A percentile compares a stretch with the other conserved stretches of the same genome.
Conservation (phyloP, 805 yeast species). For the Candida taoyuanica region DNA sequence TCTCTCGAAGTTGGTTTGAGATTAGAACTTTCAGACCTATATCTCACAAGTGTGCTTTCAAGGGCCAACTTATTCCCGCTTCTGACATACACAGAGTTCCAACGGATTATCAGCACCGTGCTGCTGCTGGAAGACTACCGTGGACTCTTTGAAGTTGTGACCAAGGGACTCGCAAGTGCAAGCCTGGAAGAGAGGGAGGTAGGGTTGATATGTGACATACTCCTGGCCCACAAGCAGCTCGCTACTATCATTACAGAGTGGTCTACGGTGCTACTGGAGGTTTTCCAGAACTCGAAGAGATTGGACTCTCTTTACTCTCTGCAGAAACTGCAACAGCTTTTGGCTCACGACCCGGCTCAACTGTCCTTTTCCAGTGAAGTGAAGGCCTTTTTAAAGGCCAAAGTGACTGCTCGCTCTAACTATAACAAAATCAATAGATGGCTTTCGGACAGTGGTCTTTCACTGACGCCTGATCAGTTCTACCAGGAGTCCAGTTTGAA, state of each 20-base stretch:
- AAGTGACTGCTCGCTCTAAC: not conserved
- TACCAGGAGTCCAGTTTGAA: slow-evolving; percentile 15
- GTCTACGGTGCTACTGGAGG: not conserved
- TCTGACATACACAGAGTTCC: slow-evolving; percentile 34
- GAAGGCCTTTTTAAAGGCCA: slow-evolving; percentile 1
- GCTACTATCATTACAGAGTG: slow-evolving; percentile 1
- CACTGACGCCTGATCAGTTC: slow-evolving; percentile 12
- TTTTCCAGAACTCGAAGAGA: slow-evolving; percentile 8
- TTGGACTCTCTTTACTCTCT: slow-evolving; percentile 7
- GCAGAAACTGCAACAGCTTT: slow-evolving; percentile 6
- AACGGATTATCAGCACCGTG: slow-evolving; percentile 14
- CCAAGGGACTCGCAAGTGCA: slow-evolving; percentile 17
- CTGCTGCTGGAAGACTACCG: slow-evolving; percentile 22
- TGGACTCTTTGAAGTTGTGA: slow-evolving; percentile 21
- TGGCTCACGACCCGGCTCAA: not conserved
- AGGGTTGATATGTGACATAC: slow-evolving; percentile 13
- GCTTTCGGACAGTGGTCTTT: slow-evolving; percentile 6
- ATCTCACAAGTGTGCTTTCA: slow-evolving; percentile 21
- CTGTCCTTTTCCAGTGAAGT: slow-evolving; percentile 9
- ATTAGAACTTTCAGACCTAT: slow-evolving; percentile 32
- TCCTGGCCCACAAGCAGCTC: slow-evolving; percentile 8
- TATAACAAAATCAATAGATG: not conserved
- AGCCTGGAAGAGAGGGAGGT: slow-evolving; percentile 19
- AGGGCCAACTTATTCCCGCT: slow-evolving; percentile 33
- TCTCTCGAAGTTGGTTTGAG: slow-evolving; percentile 27